Evolutionary conservation across 2,329 filamentous ascomycete genomes (phyloP).

Genomic region (Geoglossum cookeanum): DNA sequence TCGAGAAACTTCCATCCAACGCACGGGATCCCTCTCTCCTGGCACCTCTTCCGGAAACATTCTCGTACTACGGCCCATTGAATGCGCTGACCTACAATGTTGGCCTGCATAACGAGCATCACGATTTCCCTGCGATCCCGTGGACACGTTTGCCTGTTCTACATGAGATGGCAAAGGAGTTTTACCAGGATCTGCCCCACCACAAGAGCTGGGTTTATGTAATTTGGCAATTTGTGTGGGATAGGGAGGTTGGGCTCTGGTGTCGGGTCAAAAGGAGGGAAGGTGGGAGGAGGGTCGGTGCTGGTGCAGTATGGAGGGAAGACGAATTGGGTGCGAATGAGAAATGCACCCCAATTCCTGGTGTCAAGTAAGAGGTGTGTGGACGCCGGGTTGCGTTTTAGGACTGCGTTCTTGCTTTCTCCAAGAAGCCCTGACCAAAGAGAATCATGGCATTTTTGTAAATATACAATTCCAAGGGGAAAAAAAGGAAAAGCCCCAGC

Average conservation of each 20-base stretch:
- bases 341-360: conserved; percentile 18
- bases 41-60: conserved; percentile 85
- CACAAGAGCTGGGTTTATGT: conserved; percentile 86
- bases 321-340: conserved; percentile 29
- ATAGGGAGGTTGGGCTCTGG: conserved; percentile 73
- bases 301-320: conserved; percentile 23
- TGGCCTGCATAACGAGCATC: conserved; percentile 94
- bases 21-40: background rate
- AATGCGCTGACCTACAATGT: conserved; percentile 95
- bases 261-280: conserved; percentile 66
- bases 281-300: conserved; percentile 10
- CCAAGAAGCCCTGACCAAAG: too few relatives aligned
- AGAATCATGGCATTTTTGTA: too few relatives aligned
- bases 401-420: too few relatives aligned
- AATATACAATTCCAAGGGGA: too few relatives aligned
- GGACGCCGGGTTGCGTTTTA: too few relatives aligned
- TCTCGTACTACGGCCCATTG: conserved; percentile 85
- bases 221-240: conserved; percentile 88
- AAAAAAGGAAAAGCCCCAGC: too few relatives aligned
- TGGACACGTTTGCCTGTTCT: conserved; percentile 74
- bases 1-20: conserved; percentile 11
- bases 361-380: conserved; percentile 3
- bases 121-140: conserved; percentile 92
- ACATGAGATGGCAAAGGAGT: conserved; percentile 67
- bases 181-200: conserved; percentile 71